Conservation (phyloP, 2,329 filamentous ascomycete genomes). For the Stachybotrys elegans region DNA sequence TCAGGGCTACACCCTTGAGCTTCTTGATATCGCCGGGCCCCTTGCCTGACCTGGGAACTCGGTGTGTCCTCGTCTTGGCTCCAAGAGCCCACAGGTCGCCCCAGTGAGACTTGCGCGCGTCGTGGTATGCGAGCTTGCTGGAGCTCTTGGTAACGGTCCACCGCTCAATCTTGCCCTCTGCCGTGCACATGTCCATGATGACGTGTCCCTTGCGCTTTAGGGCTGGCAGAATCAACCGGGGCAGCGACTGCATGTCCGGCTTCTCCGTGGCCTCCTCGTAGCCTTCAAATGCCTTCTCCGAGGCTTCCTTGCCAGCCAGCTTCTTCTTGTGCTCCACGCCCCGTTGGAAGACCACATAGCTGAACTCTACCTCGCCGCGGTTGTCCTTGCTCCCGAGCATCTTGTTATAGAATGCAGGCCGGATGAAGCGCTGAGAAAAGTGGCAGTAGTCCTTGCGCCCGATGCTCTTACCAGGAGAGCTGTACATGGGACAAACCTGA, state of each 20-base stretch:
- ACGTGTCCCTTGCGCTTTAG: slow-evolving; percentile 87
- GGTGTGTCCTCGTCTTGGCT: slow-evolving; percentile 72
- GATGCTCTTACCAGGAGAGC: slow-evolving; percentile 58
- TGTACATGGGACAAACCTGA: slow-evolving; percentile 82
- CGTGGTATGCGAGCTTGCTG: slow-evolving; percentile 77
- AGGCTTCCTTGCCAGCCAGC: slow-evolving; percentile 48
- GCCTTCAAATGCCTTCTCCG: slow-evolving; percentile 65
- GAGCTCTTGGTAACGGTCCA: slow-evolving; percentile 88
- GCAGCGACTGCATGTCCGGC: slow-evolving; percentile 63
- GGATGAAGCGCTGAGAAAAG: slow-evolving; percentile 83
- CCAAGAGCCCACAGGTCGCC: slow-evolving; percentile 95
- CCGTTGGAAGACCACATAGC: slow-evolving; percentile 80
- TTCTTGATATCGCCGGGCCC: slow-evolving; percentile 41
- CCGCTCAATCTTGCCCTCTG: slow-evolving; percentile 77
- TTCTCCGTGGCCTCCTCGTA: slow-evolving; percentile 50
- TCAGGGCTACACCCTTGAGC: slow-evolving; percentile 34
- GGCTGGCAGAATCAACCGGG: slow-evolving; percentile 71
- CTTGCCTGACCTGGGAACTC: slow-evolving; percentile 56
- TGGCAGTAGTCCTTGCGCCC: slow-evolving; percentile 88
- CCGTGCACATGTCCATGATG: slow-evolving; percentile 85
- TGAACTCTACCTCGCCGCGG: slow-evolving; percentile 87
- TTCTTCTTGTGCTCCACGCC: slow-evolving; percentile 44
- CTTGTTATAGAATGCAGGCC: slow-evolving; percentile 75
- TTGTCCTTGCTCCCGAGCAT: slow-evolving; percentile 70
- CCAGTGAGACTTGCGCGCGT: slow-evolving; percentile 86